Percentiles rank a stretch among this genome's conserved stretches.
Evolutionary conservation across 169 alveolate species (phyloP).

Genomic region (Amoebophrya sp.): DNA sequence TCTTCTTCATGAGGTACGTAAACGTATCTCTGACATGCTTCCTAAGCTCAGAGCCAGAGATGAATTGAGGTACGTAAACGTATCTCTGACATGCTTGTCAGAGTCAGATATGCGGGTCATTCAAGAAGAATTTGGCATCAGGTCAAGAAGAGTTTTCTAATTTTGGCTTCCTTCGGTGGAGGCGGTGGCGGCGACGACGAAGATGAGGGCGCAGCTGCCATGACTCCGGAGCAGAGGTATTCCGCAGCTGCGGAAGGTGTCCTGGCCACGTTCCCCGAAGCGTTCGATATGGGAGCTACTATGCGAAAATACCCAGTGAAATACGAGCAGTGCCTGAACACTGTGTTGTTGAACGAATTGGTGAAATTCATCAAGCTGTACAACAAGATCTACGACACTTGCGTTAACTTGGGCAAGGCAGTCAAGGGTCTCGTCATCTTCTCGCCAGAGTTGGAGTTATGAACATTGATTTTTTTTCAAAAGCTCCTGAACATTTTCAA

Average conservation of each 20-base stretch:
- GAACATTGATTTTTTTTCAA: too few relatives aligned
- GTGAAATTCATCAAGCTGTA: constrained; percentile 72
- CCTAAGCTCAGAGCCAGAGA: not conserved
- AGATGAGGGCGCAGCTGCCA: constrained; percentile 39
- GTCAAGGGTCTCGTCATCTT: constrained; percentile 51
- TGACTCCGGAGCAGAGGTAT: constrained; percentile 42
- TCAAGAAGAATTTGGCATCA: not conserved
- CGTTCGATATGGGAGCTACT: constrained; percentile 68
- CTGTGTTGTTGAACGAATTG: constrained; percentile 78
- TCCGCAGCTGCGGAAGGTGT: constrained; percentile 51
- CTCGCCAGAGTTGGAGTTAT: constrained; percentile 69
- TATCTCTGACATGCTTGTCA: constrained; percentile 20
- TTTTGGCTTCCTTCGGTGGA: constrained; percentile 26
- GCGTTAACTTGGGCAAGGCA: constrained; percentile 42
- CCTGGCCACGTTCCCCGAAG: constrained; percentile 64
- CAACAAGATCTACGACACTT: constrained; percentile 26
- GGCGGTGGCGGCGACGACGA: constrained; percentile 42
- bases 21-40: not conserved
- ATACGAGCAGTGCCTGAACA: constrained; percentile 76
- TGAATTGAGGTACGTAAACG: constrained; percentile 32
- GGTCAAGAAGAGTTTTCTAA: not conserved
- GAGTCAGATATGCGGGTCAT: not conserved
- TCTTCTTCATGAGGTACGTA: not conserved
- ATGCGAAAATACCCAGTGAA: constrained; percentile 70
- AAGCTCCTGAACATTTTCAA: not conserved